phyloP scores from a whole-genome alignment of 352 stramenopile genomes.

The Phytophthora tubulina region DNA sequence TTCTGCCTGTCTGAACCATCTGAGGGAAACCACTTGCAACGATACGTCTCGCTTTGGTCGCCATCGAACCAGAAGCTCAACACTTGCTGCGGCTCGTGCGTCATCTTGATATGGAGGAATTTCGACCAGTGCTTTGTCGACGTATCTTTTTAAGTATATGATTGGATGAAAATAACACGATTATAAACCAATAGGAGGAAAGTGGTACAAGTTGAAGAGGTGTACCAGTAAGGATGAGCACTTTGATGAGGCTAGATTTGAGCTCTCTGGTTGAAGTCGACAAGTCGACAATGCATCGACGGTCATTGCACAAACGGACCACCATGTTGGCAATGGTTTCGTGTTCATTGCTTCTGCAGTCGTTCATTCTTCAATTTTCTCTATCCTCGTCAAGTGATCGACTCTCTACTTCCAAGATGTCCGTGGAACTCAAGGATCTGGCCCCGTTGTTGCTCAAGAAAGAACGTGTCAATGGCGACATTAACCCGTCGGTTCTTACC shows the following conservation, averaged over 20 bases:
- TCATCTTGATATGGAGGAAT: conserved; percentile 26
- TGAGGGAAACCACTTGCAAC: conserved; percentile 72
- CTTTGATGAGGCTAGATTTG: no score
- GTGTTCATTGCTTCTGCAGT: no score
- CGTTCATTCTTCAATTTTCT: no score
- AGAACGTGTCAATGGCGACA: conserved; percentile 21
- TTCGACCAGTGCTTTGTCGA: conserved; percentile 27
- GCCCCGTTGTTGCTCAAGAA: conserved; percentile 26
- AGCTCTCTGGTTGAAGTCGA: no score
- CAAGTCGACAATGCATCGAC: no score
- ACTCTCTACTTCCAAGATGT: neutral
- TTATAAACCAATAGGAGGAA: conserved; percentile 11
- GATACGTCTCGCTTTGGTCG: conserved; percentile 59
- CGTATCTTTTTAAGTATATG: neutral
- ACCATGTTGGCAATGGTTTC: no score
- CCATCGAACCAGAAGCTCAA: conserved; percentile 75
- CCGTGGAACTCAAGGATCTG: conserved; percentile 36
- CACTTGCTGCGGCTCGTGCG: conserved; percentile 42
- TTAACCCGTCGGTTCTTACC: conserved; percentile 15
- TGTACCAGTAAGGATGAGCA: conserved; percentile 9
- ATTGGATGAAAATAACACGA: conserved; percentile 18
- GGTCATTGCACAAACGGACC: no score
- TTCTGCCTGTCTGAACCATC: conserved; percentile 61
- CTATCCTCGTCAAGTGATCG: no score
- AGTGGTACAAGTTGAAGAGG: conserved; percentile 32